Base-by-base conservation (phyloP, 2,329 filamentous ascomycete genomes). In the Rutstroemia sp. region DNA sequence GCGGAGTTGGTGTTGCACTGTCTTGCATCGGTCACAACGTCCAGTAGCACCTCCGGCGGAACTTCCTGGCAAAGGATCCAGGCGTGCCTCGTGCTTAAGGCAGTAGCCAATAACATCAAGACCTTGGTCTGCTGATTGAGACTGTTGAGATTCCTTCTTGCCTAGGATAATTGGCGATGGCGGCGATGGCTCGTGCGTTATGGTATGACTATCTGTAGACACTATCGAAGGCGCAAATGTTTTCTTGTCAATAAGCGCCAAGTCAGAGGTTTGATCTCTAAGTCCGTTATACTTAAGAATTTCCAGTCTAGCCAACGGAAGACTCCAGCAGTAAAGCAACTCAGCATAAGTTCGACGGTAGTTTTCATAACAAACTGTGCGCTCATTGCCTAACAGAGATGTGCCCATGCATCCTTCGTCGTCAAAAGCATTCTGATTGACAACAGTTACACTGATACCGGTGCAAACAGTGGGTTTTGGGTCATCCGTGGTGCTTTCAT, bases 211-310 rank as follows among this genome's bases (percentile, higher is more conserved):
- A 44, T 68, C 62, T 25, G 61, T 68, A 3, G 66, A 66, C 18
- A 61, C 23, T 37, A 67, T 57, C 1, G 67, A 69, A 5, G 61
- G 59, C 4, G 63, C 64, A 38, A 62, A 65, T 1, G 65, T 61
- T 50, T 65, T 65, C 30, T 67, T 68, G 1, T 67, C 64, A 5
- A 59, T 45, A 21, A 67, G 58, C 19, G 70, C 65, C 44, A 61
- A 21, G 55, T 67, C 63, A 48, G 63, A 59, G 19, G 67, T 68
- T 49, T 77, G 75, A 25, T 80, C 78, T 54, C 79, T 79, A 41
- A 87, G 72, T 4, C 81, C 77, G 60, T 86, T 86, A 65, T 87
- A 87, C 65, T 88, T 87, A 71, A 87, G 76, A 27, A 88, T 79
- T 66, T 88, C 85, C 1, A 87, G 75, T 18, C 83, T 76, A 34